These are phyloP conservation scores for Boehmeria nivea DNA, from an alignment of 306 rosid species.

Conservation along the genomic window DNA sequence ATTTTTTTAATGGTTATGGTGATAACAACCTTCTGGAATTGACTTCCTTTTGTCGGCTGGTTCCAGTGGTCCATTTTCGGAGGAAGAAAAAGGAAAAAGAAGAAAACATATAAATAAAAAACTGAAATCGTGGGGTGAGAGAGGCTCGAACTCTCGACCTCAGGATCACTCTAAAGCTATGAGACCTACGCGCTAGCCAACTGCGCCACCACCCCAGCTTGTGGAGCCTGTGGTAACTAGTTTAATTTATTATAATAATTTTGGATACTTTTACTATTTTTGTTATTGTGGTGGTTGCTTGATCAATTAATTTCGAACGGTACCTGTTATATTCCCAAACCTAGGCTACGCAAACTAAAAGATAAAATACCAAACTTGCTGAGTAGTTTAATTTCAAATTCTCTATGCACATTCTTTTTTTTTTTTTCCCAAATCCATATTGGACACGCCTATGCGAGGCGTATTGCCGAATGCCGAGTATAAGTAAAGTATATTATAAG, in stretches of 20 bases:
- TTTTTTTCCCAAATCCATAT: no score
- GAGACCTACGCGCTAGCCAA: constrained; percentile 45
- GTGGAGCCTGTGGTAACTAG: fast-evolving
- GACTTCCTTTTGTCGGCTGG: not conserved
- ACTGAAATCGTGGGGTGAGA: constrained; percentile 24
- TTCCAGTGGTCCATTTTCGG: not conserved
- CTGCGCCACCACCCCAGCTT: constrained; percentile 48
- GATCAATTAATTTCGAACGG: no score
- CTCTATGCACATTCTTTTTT: no score
- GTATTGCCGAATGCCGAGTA: no score
- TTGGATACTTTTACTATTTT: no score
- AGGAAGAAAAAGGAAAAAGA: not conserved
- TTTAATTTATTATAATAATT: not conserved
- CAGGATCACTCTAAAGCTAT: constrained; percentile 38
- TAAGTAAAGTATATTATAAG: no score
- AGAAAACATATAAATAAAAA: fast-evolving
- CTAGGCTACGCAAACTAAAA: no score
- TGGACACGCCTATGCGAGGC: no score
- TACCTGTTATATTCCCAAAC: no score
- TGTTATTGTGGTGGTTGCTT: no score
- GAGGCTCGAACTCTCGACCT: constrained; percentile 44
- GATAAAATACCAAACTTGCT: no score
- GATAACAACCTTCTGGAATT: not conserved
- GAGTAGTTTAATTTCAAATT: no score
- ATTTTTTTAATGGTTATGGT: not conserved